These are phyloP conservation scores for Apiospora hydei DNA, from an alignment of 2,329 filamentous ascomycete genomes.

Conservation along the genomic window DNA sequence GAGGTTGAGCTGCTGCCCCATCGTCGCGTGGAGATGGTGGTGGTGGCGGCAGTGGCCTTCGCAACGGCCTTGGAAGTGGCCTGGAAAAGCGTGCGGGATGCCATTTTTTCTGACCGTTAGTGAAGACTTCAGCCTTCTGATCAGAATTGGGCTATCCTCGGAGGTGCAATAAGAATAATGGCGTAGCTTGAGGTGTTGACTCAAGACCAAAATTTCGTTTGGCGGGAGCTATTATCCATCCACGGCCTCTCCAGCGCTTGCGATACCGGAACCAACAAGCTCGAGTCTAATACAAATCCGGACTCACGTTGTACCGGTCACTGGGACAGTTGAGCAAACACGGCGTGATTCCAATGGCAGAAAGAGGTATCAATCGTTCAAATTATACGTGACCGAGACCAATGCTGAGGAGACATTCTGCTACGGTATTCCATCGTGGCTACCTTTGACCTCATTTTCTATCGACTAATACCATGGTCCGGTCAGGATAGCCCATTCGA, in stretches of 20 bases:
- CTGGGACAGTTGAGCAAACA: background rate
- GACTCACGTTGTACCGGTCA: conserved; percentile 11
- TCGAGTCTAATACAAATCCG: conserved; percentile 21
- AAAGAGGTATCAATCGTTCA: background rate
- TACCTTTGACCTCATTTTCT: background rate
- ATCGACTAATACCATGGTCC: background rate
- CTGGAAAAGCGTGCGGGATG: conserved; percentile 38
- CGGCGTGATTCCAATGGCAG: background rate
- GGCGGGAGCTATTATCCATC: conserved; percentile 1
- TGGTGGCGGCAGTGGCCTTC: conserved; percentile 29
- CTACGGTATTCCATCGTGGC: background rate
- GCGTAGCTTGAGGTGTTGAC: conserved; percentile 33
- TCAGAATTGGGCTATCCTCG: conserved; percentile 34
- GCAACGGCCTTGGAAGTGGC: conserved; percentile 37
- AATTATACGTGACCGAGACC: too few relatives aligned
- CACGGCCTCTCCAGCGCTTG: conserved; percentile 1
- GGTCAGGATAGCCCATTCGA: background rate
- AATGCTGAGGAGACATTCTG: background rate
- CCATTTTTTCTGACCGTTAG: conserved; percentile 39
- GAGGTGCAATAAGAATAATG: conserved; percentile 36
- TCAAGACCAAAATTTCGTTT: conserved; percentile 30
- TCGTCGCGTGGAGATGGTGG: conserved; percentile 33
- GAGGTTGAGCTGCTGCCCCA: conserved; percentile 79
- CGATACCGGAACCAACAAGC: conserved; percentile 19
- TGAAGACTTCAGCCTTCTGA: conserved; percentile 38